phyloP scores from a whole-genome alignment of 1,284 basidiomycete genomes.

The Puccinia novopanici region DNA sequence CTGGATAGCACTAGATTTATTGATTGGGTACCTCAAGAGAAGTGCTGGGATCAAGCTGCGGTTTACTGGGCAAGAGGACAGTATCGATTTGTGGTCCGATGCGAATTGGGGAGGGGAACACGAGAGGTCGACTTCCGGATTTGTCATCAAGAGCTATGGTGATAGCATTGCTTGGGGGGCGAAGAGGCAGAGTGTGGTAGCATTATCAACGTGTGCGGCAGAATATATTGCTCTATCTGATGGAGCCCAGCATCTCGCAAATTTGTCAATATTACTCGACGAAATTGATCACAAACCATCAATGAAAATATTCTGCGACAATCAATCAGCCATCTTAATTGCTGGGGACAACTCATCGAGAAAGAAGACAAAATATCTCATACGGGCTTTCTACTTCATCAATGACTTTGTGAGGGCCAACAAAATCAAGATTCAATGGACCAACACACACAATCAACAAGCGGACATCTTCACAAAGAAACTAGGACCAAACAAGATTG shows the following conservation, averaged over 20 bases:
- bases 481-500: neutral
- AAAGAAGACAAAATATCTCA: neutral
- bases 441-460: too few species aligned
- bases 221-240: conserved; percentile 2
- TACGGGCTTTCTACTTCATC: conserved; percentile 1
- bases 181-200: neutral
- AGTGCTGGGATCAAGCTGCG: neutral
- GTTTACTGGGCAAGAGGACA: neutral
- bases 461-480: conserved; percentile 9
- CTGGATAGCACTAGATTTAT: conserved; percentile 16
- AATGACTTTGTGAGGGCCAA: conserved; percentile 11
- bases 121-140: conserved; percentile 9
- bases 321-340: conserved; percentile 12
- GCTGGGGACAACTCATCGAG: neutral
- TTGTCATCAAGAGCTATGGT: conserved; percentile 12
- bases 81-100: neutral
- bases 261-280: neutral
- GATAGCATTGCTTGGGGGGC: conserved; percentile 16
- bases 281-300: neutral
- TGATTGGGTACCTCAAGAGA: conserved; percentile 11
- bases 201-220: neutral
- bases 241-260: neutral
- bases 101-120: conserved; percentile 41
- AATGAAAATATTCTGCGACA: conserved; percentile 5
- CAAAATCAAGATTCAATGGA: conserved; percentile 2